Conservation (phyloP, 2,329 filamentous ascomycete genomes). For the Alternaria consortialis region DNA sequence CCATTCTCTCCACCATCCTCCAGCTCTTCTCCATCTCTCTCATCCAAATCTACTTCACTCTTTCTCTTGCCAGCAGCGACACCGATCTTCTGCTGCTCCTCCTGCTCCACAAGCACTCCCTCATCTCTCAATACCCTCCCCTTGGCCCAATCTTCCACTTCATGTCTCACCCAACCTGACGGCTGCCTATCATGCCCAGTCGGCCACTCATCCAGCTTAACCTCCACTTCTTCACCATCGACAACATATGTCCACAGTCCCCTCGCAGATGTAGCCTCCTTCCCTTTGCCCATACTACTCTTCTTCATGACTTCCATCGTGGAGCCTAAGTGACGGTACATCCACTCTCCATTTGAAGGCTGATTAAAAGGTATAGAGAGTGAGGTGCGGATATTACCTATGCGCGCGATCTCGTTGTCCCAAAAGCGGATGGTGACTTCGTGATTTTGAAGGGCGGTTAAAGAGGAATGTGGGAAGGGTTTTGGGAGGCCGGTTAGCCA, state of each 20-base stretch:
- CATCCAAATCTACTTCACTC: no score
- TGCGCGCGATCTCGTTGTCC: not conserved
- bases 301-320: not conserved
- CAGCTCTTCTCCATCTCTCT: no score
- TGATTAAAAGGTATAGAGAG: not conserved
- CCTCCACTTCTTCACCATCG: not conserved
- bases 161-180: not conserved
- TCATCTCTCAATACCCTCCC: not conserved
- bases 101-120: not conserved
- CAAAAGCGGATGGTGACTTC: not conserved
- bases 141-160: not conserved
- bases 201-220: not conserved
- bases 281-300: not conserved
- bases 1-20: no score
- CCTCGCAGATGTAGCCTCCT: not conserved
- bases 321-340: not conserved
- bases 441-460: not conserved
- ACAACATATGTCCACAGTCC: not conserved
- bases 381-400: not conserved
- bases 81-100: no score
- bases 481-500: not conserved
- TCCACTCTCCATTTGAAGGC: not conserved
- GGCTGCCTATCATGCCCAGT: not conserved
- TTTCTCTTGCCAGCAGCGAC: no score
- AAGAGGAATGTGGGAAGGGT: not conserved